Evolutionary conservation across 345 rosid genomes (phyloP), one percentile per base, ranked within the genome.

Genomic region (Erucastrum elatum): DNA sequence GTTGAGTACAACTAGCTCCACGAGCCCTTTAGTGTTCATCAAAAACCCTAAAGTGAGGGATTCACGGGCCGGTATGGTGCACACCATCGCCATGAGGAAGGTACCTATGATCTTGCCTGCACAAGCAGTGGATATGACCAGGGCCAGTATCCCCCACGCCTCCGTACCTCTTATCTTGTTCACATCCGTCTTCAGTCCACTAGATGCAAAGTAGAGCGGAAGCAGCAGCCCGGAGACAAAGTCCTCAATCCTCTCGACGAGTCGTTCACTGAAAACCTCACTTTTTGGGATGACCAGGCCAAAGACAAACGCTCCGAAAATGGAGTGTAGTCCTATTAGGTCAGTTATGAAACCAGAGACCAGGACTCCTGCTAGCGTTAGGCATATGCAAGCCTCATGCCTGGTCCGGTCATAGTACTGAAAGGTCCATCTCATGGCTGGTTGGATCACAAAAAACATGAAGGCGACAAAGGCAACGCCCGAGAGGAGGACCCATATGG

Each of bases 91-190:
- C 62, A 25, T 25, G 13, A 58, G 62, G 62, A 58, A 58, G 5
- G 62, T 58, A 58, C 62, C 62, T 9, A 58, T 21, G 30, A 58
- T 58, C 62, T 58, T 58, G 62, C 62, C 62, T 58, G 62, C 62
- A 2, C 62, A 58, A 58, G 62, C 62, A 2, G 62, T 58, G 6
- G 62, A 58, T 9, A 58, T 58, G n/a, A 58, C 62, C 62, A 58
- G 10, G 31, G 30, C 62, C 2, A 58, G 62, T 58, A 58, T 58
- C 30, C 62, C 62, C 62, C 62, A 58, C 13, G 62, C 6, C 12
- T 58, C 62, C 2, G 6, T 30, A 58, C 62, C 30, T 21, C 31
- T 58, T 4, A 58, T 58, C 30, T 58, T 58, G 2, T 58, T 58
- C 30, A 58, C 62, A 21, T 58, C 62, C 30, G 62, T 58, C 62